Evolutionary conservation across 2,329 filamentous ascomycete genomes (phyloP), one percentile per base, ranked within the genome.

Genomic region (Beauveria asiatica): DNA sequence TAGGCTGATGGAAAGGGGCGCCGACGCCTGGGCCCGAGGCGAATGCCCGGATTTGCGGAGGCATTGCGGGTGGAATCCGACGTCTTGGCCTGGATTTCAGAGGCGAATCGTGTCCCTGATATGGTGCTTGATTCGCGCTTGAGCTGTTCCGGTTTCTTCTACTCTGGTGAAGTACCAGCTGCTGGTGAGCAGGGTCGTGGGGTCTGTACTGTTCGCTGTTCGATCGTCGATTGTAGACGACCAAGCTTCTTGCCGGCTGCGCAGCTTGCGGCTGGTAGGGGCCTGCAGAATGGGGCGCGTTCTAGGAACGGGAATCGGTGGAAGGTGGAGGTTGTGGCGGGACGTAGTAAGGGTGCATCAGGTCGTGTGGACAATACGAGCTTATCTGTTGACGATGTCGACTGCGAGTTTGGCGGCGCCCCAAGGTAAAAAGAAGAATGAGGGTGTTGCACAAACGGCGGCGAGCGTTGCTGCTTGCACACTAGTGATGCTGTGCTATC

Each of bases 1-100:
- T 80, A 57, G 72, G 71, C 61, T 76, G 74, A 64, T 77, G 75
- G 64, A 76, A 77, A 30, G 75, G 74, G 65, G 67, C 71, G 62
- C 70, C 70, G 60, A 73, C 72, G 64, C 69, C 68, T 61, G 72
- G 72, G 57, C 71, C 73, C 62, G 69, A 72, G 64, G 69, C 68
- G 63, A 75, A 75, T 67, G 69, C 71, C 65, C 73, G 69, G 52
- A 74, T 68, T 66, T 73, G 73, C 44, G 73, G 73, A 60, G 73
- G 71, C 73, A 75, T 75, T 53, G 1, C 11, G 30, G 5, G 7
- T 10, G n/a, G 58, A 58, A 30, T 16, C 17, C 42, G 55, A 2
- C 8, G 30, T 5, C 4, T 10, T 4, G 27, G n/a, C 8, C 19
- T 16, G 8, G 23, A 39, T 3, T 39, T 30, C 8, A 16, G 3